Percentiles rank a stretch among this genome's conserved stretches.
Evolutionary conservation across 306 rosid species (phyloP).

Genomic region (Malus orientalis): DNA sequence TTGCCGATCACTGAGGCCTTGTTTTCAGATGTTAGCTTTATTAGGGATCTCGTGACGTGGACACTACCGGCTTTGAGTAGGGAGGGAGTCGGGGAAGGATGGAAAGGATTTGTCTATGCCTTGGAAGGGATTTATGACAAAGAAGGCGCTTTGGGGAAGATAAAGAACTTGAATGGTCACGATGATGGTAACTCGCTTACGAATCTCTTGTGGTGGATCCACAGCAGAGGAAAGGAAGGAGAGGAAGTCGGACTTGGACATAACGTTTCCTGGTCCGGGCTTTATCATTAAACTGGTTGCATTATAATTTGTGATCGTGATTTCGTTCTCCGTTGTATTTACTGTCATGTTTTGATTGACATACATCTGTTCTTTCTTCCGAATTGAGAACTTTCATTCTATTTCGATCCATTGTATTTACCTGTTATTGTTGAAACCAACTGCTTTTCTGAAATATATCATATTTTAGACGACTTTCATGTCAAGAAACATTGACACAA

Average conservation of each 20-base stretch:
- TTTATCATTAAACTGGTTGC: slow-evolving; percentile 21
- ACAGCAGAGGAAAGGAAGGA: slow-evolving; percentile 42
- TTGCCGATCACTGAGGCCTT: slow-evolving; percentile 56
- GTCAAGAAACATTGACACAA: background rate
- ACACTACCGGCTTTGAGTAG: slow-evolving; percentile 55
- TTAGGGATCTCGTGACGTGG: slow-evolving; percentile 72
- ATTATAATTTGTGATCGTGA: background rate
- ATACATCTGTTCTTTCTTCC: background rate
- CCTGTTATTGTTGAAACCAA: background rate
- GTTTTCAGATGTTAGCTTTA: slow-evolving; percentile 51
- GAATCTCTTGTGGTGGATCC: slow-evolving; percentile 87
- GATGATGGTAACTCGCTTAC: slow-evolving; percentile 75
- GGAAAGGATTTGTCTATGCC: slow-evolving; percentile 76
- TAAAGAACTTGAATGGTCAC: slow-evolving; percentile 38
- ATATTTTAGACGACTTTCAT: background rate
- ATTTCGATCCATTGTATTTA: background rate
- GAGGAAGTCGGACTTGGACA: slow-evolving; percentile 4
- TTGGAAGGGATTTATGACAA: slow-evolving; percentile 56
- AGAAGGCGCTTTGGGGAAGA: slow-evolving; percentile 41
- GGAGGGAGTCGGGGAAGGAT: slow-evolving; percentile 75
- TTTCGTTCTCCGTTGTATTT: background rate
- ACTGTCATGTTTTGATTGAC: background rate
- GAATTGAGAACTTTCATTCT: background rate
- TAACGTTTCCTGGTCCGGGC: slow-evolving; percentile 28
- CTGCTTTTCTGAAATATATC: background rate